Evolutionary conservation across 169 alveolate genomes (phyloP).

Genomic region (Plasmodium falciparum): DNA sequence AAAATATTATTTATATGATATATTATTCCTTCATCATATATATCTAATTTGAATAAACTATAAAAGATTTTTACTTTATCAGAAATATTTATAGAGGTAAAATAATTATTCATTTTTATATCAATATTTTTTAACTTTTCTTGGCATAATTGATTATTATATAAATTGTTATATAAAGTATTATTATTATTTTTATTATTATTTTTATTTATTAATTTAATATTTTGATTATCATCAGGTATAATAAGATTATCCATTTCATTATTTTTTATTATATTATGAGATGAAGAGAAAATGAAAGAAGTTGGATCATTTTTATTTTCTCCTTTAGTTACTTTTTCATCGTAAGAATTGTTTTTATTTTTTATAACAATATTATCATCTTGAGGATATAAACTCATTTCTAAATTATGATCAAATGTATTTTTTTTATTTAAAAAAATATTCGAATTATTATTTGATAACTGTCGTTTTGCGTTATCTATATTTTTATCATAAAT

Average conservation of each 20-base stretch:
- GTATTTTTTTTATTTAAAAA: neutral
- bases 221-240: neutral
- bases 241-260: neutral
- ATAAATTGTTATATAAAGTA: neutral
- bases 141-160: neutral
- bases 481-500: neutral
- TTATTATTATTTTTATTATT: neutral
- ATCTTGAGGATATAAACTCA: neutral
- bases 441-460: neutral
- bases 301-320: neutral
- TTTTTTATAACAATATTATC: neutral
- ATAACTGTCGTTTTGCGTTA: neutral
- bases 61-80: slow-evolving; percentile 32
- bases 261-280: neutral
- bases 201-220: neutral
- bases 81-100: neutral
- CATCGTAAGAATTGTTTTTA: neutral
- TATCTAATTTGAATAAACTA: slow-evolving; percentile 47
- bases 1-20: neutral
- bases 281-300: neutral
- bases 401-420: neutral
- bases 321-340: neutral
- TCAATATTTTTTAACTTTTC: neutral
- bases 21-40: slow-evolving; percentile 33
- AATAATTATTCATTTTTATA: neutral